phyloP scores from a whole-genome alignment of 345 rosid genomes.

The Melaleuca quinquenervia region DNA sequence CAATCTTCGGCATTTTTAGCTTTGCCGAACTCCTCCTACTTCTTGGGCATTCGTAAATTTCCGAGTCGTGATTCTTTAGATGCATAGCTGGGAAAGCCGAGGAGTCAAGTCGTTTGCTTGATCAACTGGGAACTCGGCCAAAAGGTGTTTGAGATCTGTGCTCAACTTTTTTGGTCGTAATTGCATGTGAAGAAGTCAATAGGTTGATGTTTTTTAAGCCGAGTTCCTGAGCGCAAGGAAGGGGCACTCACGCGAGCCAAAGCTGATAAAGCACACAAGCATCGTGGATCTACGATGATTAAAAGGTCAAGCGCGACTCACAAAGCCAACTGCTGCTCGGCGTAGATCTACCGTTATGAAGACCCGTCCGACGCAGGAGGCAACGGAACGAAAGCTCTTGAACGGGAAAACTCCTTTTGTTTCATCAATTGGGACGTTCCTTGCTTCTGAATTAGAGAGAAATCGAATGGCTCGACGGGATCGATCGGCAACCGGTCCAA shows the following conservation, averaged over 20 bases:
- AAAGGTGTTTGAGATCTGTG: not conserved
- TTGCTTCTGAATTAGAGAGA: not conserved
- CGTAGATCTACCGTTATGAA: not conserved
- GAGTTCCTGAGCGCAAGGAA: not conserved
- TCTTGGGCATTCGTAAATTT: not conserved
- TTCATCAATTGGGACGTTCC: not conserved
- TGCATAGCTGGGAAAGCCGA: not conserved
- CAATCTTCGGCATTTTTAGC: not conserved
- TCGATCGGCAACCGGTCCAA: not conserved
- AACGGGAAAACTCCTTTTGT: not conserved
- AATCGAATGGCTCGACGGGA: not conserved
- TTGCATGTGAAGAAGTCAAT: not conserved
- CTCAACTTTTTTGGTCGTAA: not conserved
- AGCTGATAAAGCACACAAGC: not conserved
- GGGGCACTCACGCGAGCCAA: not conserved
- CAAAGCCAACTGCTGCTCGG: not conserved
- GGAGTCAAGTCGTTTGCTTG: not conserved
- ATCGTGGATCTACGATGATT: not conserved
- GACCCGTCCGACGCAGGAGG: not conserved
- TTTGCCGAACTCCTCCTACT: not conserved
- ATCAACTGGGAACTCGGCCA: not conserved
- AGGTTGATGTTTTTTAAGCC: not conserved
- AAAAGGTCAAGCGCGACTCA: not conserved
- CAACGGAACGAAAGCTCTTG: not conserved
- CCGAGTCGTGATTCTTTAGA: not conserved